A percentile compares a stretch with the other conserved stretches of the same genome.
Conservation (phyloP, 148 eudicot species). For the Camellia granthamiana region DNA sequence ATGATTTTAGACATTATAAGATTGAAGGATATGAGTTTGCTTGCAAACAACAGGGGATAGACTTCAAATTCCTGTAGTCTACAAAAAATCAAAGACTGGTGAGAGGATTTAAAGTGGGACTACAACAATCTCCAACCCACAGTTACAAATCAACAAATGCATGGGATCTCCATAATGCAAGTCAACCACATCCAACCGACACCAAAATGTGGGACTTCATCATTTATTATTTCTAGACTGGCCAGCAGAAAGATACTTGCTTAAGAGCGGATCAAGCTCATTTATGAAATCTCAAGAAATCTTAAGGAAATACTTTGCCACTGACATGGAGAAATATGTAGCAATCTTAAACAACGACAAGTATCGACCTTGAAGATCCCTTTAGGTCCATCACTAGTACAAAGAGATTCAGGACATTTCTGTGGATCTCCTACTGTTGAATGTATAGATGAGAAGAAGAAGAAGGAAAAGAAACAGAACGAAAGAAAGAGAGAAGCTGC, state of each 20-base stretch:
- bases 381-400: too few species aligned
- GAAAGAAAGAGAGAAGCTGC: too few species aligned
- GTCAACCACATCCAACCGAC: neutral
- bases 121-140: neutral
- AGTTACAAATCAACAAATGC: neutral
- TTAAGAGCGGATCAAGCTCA: neutral
- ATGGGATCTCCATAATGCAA: neutral
- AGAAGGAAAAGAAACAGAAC: too few species aligned
- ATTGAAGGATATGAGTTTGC: too few species aligned
- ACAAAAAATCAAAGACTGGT: neutral
- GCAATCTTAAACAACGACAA: too few species aligned
- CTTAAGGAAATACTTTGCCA: too few species aligned
- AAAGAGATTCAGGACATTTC: neutral
- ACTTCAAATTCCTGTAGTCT: neutral
- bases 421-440: neutral
- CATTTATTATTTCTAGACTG: neutral
- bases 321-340: too few species aligned
- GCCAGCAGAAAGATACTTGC: neutral
- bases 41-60: neutral
- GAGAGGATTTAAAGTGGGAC: neutral
- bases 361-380: too few species aligned
- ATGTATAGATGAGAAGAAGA: too few species aligned
- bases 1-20: too few species aligned
- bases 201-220: neutral
- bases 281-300: neutral